These are phyloP conservation scores for Aurantiochytrium sp. DNA, from an alignment of 108 stramenopile genomes.

Conservation along the genomic window DNA sequence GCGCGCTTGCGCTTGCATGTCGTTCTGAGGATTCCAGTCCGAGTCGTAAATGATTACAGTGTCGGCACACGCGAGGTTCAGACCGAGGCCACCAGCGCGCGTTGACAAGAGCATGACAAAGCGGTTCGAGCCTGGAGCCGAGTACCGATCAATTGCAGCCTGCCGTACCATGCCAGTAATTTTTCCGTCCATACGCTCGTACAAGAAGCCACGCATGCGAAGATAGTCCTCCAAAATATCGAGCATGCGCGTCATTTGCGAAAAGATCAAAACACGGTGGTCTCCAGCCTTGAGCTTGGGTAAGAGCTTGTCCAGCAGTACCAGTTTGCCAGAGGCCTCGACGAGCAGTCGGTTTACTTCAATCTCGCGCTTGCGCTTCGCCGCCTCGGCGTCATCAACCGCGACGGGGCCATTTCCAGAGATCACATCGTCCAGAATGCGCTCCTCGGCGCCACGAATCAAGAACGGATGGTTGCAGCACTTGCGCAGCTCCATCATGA, in stretches of 20 bases:
- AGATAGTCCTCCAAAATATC: slow-evolving; percentile 94
- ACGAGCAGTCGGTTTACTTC: slow-evolving; percentile 26
- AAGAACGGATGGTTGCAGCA: slow-evolving; percentile 80
- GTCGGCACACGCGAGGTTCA: slow-evolving; percentile 71
- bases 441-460: slow-evolving; percentile 34
- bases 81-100: slow-evolving; percentile 35
- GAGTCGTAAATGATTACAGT: slow-evolving; percentile 96
- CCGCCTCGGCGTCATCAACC: background rate
- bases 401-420: too few relatives aligned
- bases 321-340: slow-evolving; percentile 79
- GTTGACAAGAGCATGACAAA: slow-evolving; percentile 37
- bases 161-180: slow-evolving; percentile 36
- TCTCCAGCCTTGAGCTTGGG: slow-evolving; percentile 78
- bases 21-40: slow-evolving; percentile 95
- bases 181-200: slow-evolving; percentile 49
- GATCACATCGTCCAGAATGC: background rate
- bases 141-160: slow-evolving; percentile 43
- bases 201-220: slow-evolving; percentile 39
- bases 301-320: slow-evolving; percentile 91
- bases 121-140: background rate
- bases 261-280: slow-evolving; percentile 89
- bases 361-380: background rate
- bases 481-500: slow-evolving; percentile 34
- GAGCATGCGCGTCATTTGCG: slow-evolving; percentile 91
- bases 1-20: slow-evolving; percentile 84